These are phyloP conservation scores for Silene coronaria DNA, from an alignment of 179 eudicot genomes.

Conservation along the genomic window DNA sequence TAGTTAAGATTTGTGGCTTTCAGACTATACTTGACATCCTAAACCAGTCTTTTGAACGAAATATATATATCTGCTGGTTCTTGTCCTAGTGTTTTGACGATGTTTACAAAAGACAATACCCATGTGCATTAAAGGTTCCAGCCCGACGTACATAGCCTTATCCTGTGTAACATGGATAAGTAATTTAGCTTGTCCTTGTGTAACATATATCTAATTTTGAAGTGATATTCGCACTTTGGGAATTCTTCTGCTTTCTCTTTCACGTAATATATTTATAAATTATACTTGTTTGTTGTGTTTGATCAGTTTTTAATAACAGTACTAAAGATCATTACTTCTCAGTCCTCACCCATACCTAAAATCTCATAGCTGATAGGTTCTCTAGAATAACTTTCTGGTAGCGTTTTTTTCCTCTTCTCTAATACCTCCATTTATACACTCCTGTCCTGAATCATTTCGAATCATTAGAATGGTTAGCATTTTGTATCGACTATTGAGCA, in stretches of 20 bases:
- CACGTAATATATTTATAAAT: no score
- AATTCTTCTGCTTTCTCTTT: neutral
- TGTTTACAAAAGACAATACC: no score
- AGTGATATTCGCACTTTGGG: neutral
- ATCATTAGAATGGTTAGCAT: neutral
- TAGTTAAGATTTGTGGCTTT: conserved; percentile 6
- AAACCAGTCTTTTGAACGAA: neutral
- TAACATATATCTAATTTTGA: neutral
- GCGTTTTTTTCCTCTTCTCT: neutral
- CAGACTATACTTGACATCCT: conserved; percentile 8
- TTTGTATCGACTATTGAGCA: neutral
- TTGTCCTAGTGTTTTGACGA: no score
- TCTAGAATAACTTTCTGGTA: neutral
- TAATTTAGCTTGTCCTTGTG: no score
- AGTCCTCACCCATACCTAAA: neutral
- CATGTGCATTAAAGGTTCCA: no score
- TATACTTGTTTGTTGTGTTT: neutral
- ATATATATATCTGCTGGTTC: neutral
- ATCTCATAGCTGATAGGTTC: neutral
- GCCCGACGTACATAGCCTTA: no score
- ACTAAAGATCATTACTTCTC: neutral
- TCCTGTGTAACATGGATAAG: no score
- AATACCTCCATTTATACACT: neutral
- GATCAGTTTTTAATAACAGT: neutral
- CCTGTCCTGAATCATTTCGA: neutral